phyloP scores from a whole-genome alignment of 2,329 filamentous ascomycete genomes.

The Ophiostoma pallidulum region DNA sequence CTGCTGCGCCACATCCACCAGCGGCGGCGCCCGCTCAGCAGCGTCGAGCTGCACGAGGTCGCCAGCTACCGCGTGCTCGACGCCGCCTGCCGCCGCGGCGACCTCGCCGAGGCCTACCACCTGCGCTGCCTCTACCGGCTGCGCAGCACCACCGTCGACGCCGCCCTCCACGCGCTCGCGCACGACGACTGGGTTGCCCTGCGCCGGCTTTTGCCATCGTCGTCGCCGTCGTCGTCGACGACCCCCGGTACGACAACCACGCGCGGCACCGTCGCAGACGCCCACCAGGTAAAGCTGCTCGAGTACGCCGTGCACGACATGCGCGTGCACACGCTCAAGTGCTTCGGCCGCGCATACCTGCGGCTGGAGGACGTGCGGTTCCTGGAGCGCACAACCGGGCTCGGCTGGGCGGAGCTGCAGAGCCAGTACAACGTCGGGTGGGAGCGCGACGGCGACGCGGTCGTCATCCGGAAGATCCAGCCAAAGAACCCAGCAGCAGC shows the following conservation, averaged over 20 bases:
- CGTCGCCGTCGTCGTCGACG: conserved; percentile 17
- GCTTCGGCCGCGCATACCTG: conserved; percentile 74
- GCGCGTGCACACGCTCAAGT: conserved; percentile 70
- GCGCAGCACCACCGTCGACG: conserved; percentile 58
- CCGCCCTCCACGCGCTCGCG: conserved; percentile 58
- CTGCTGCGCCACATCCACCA: conserved; percentile 65
- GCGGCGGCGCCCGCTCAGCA: conserved; percentile 56
- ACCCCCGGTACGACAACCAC: no score
- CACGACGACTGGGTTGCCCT: conserved; percentile 79
- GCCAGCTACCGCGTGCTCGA: conserved; percentile 77
- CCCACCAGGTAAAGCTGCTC: conserved; percentile 69
- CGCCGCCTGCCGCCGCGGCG: conserved; percentile 70
- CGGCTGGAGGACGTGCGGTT: conserved; percentile 53
- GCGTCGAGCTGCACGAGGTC: conserved; percentile 68
- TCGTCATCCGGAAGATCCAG: conserved; percentile 61
- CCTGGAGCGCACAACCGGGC: conserved; percentile 58
- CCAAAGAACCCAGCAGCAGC: conserved; percentile 18
- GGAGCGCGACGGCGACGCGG: conserved; percentile 62
- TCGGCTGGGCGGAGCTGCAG: conserved; percentile 62
- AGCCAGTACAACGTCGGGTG: conserved; percentile 70
- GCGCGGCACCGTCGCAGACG: conserved; percentile 54
- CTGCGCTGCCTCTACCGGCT: conserved; percentile 53
- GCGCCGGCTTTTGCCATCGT: conserved; percentile 52
- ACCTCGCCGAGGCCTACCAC: conserved; percentile 64
- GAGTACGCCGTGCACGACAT: conserved; percentile 71